Conservation (phyloP, 1,139 yeast species). For the Spencermartinsiella ligniputridi region DNA sequence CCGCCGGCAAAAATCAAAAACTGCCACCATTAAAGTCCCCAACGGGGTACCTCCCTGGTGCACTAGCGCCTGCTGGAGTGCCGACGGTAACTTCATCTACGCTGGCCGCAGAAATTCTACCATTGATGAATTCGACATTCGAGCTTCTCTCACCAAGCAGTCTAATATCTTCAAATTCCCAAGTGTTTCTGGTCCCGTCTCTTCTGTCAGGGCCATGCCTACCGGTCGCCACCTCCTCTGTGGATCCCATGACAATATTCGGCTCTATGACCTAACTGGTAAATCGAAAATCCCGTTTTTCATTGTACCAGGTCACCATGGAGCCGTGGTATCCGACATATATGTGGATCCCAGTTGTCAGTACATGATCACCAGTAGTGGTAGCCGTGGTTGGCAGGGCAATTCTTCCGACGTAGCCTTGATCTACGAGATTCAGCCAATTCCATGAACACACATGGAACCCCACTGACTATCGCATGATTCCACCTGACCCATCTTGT, state of each 20-base stretch:
- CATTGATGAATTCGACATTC: slow-evolving; percentile 79
- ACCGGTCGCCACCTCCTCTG: slow-evolving; percentile 74
- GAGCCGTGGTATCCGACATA: slow-evolving; percentile 61
- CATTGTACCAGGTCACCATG: slow-evolving; percentile 62
- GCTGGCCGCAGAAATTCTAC: slow-evolving; percentile 88
- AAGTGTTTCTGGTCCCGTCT: slow-evolving; percentile 85
- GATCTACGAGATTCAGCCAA: slow-evolving; percentile 61
- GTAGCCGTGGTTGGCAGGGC: slow-evolving; percentile 95
- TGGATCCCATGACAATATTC: slow-evolving; percentile 85
- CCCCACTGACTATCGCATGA: too few relatives aligned
- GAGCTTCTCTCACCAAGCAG: slow-evolving; percentile 51
- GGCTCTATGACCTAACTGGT: slow-evolving; percentile 67
- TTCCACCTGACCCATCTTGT: too few relatives aligned
- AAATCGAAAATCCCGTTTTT: slow-evolving; percentile 43
- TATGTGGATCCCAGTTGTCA: slow-evolving; percentile 82
- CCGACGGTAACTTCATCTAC: slow-evolving; percentile 70
- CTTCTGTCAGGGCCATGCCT: slow-evolving; percentile 76
- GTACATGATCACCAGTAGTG: slow-evolving; percentile 87
- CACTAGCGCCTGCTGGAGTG: slow-evolving; percentile 80
- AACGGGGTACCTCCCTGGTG: slow-evolving; percentile 90
- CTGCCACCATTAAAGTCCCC: slow-evolving; percentile 56
- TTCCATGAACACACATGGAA: too few relatives aligned
- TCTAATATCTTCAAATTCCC: slow-evolving; percentile 69
- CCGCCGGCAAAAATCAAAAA: slow-evolving; percentile 47
- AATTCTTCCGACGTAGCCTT: slow-evolving; percentile 72